phyloP scores from a whole-genome alignment of 75 land plant genomes.

The Larix kaempferi region DNA sequence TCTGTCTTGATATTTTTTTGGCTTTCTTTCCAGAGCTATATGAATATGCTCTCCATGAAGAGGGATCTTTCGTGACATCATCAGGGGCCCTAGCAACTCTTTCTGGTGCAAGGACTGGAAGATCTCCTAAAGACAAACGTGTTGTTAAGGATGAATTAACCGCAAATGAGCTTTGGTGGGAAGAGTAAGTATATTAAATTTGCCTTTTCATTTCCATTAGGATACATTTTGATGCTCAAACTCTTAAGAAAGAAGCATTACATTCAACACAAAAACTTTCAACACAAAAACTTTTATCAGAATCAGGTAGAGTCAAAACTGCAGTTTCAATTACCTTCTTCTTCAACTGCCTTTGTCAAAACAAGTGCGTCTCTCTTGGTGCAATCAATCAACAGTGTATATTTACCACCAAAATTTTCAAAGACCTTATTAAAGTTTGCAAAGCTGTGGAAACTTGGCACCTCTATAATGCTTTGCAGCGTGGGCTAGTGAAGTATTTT shows the following conservation, averaged over 20 bases:
- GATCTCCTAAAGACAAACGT: conserved; percentile 59
- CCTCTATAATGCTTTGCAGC: too few species aligned
- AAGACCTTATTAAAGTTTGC: too few species aligned
- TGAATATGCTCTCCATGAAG: conserved; percentile 49
- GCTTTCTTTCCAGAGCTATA: conserved; percentile 36
- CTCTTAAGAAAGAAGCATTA: too few species aligned
- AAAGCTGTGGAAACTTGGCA: too few species aligned
- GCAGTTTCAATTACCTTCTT: too few species aligned
- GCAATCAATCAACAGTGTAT: too few species aligned
- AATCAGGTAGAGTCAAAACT: too few species aligned
- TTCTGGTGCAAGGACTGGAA: conserved; percentile 56
- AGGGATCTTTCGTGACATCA: conserved; percentile 47
- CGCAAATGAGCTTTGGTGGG: conserved; percentile 48
- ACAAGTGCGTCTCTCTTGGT: background rate
- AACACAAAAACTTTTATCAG: too few species aligned
- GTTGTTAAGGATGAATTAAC: conserved; percentile 40
- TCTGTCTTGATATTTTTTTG: background rate
- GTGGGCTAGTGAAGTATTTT: too few species aligned
- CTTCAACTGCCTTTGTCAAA: background rate
- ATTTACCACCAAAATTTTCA: too few species aligned
- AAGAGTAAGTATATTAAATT: conserved; percentile 23
- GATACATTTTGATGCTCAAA: too few species aligned
- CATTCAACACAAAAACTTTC: too few species aligned
- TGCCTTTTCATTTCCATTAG: background rate
- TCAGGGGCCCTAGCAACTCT: conserved; percentile 50